Base-by-base conservation (phyloP, 1,139 yeast species). In the Blastobotrys persicus region DNA sequence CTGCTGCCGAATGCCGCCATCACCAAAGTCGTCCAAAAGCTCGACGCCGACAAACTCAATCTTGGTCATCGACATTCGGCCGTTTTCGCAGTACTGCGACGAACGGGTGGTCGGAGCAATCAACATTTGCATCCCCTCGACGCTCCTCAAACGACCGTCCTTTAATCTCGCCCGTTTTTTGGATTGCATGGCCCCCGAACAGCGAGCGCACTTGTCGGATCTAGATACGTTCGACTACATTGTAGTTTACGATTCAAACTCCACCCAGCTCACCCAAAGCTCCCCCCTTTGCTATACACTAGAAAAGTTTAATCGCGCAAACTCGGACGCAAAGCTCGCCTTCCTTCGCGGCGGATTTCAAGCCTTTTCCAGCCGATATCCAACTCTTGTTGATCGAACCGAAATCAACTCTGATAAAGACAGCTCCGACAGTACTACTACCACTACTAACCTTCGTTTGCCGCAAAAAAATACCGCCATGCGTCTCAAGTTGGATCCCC, bases 81-180 rank as follows among this genome's bases (percentile, higher is more conserved):
- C 95, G 0, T 84, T 78, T 59, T 77, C 85, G 3, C 87, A 83
- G 47, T 85, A 71, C 63, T 71, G 78, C 31, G 72, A 69, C 49
- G 62, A 74, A 3, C 83, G 82, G 51, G 62, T 88, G 13, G 59
- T 59, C n/a, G 68, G 75, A 42, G 77, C 95, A 1, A 69, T 84
- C 41, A 85, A 85, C 61, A 75, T 87, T 32, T 84, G 91, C 60
- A 70, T 87, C 19, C 95, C 95, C 1, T 81, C 92, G 16, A 87
- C 95, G 1, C 71, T 88, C 44, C 69, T 88, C 55, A 84, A 84
- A 62, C 76, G 96, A 54, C 73, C 79, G 34, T 81, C 79, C 51
- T 86, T 83, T 60, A 77, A 78, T 14, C 69, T 86, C 47, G 56
- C 70, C 49, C 68, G 83, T 56, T 77, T 85, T 55, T 67, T 81